Evolutionary conservation across 352 stramenopile species (phyloP).

Genomic region (Phytophthora ohioensis): DNA sequence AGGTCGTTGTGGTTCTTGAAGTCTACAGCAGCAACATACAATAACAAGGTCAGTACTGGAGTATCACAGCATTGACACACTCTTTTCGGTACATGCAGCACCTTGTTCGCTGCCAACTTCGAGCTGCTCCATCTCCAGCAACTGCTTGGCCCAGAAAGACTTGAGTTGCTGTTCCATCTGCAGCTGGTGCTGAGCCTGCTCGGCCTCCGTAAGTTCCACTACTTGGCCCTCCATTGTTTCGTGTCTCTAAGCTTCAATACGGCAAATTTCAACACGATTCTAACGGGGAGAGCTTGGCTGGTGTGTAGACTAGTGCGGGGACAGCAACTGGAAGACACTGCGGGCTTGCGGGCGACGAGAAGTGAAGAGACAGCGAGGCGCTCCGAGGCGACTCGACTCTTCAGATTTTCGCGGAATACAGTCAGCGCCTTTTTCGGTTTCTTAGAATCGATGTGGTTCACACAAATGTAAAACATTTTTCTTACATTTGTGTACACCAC

Average conservation of each 20-base stretch:
- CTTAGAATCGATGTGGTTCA: constrained; percentile 1
- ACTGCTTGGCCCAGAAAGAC: constrained; percentile 94
- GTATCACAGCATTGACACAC: neutral
- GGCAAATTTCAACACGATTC: constrained; percentile 1
- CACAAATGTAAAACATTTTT: neutral
- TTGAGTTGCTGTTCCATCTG: constrained; percentile 92
- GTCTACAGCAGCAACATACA: constrained; percentile 59
- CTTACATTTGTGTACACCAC: too few species aligned
- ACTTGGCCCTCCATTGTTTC: constrained; percentile 84
- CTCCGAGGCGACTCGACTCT: constrained; percentile 28
- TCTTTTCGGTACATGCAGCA: constrained; percentile 26
- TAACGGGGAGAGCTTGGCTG: neutral
- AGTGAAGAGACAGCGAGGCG: constrained; percentile 10
- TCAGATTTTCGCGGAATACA: constrained; percentile 30
- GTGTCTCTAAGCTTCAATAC: constrained; percentile 12
- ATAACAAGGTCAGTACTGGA: neutral
- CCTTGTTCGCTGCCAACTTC: constrained; percentile 95
- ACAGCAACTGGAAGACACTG: neutral
- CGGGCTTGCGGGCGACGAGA: neutral
- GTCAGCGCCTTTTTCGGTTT: constrained; percentile 6
- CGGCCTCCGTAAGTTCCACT: constrained; percentile 86
- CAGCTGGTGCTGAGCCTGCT: constrained; percentile 86
- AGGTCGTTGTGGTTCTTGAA: constrained; percentile 99
- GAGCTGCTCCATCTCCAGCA: constrained; percentile 92
- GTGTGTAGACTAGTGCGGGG: neutral